A percentile compares a stretch with the other conserved stretches of the same genome.
These are phyloP conservation scores for Achaetomium macrosporum DNA, from an alignment of 2,329 filamentous ascomycete genomes.

Conservation along the genomic window DNA sequence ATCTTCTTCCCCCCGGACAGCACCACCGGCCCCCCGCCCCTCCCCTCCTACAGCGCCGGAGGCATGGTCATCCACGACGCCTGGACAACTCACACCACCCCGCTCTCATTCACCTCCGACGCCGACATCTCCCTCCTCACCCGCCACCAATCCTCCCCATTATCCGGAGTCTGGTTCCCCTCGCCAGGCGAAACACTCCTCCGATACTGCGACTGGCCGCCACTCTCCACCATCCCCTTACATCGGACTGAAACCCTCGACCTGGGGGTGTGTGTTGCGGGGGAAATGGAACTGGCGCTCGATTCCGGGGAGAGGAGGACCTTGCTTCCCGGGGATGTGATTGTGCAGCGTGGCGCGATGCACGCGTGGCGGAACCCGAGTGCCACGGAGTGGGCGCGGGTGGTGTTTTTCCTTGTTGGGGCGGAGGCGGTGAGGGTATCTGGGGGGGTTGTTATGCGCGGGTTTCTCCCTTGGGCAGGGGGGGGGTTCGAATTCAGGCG, in stretches of 20 bases:
- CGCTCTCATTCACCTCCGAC: constrained; percentile 1
- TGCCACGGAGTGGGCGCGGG: constrained; percentile 36
- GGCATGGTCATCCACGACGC: neutral
- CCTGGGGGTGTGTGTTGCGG: constrained; percentile 44
- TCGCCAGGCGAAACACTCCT: constrained; percentile 1
- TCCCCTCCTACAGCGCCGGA: constrained; percentile 1
- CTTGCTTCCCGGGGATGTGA: constrained; percentile 41
- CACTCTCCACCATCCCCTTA: constrained; percentile 1
- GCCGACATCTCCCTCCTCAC: constrained; percentile 1
- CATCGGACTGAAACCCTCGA: constrained; percentile 22
- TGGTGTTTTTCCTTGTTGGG: constrained; percentile 31
- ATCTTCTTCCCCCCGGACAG: neutral
- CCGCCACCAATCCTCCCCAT: neutral
- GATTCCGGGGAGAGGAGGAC: constrained; percentile 40
- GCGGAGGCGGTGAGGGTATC: too few species aligned
- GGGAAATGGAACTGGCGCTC: constrained; percentile 42
- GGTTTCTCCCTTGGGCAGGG: too few species aligned
- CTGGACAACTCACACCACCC: neutral
- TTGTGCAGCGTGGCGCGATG: constrained; percentile 43
- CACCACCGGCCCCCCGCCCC: neutral
- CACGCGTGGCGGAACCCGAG: constrained; percentile 38
- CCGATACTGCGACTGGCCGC: constrained; percentile 8
- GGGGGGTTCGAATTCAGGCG: too few species aligned
- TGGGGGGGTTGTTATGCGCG: too few species aligned
- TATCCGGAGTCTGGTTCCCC: neutral